phyloP scores from a whole-genome alignment of 768 basidiomycete genomes.

The Cyclocybe cylindracea region DNA sequence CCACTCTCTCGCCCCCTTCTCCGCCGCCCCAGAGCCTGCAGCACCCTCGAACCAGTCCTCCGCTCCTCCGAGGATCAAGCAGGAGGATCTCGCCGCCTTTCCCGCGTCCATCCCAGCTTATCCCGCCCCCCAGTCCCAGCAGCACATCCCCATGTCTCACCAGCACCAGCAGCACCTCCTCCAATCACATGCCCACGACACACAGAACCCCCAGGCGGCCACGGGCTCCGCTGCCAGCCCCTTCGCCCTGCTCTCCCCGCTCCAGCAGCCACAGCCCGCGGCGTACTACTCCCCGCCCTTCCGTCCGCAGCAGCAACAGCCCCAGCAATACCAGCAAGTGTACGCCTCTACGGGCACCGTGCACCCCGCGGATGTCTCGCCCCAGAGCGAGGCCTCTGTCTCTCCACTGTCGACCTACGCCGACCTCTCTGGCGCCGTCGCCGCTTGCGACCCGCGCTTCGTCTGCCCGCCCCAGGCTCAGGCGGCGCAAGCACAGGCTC shows the following conservation, averaged over 20 bases:
- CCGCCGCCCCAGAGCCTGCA: conserved; percentile 1
- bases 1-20: conserved; percentile 8
- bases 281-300: conserved; percentile 16
- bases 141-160: not conserved
- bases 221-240: conserved; percentile 9
- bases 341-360: conserved; percentile 17
- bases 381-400: conserved; percentile 18
- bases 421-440: conserved; percentile 9
- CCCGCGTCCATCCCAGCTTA: conserved; percentile 8
- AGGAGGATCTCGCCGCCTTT: conserved; percentile 20
- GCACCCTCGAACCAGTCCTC: not conserved
- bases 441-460: conserved; percentile 12
- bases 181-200: conserved; percentile 4
- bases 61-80: conserved; percentile 23
- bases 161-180: conserved; percentile 10
- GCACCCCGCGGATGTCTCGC: conserved; percentile 27
- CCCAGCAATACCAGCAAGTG: conserved; percentile 11
- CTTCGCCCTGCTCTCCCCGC: conserved; percentile 2
- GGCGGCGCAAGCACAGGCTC: conserved; percentile 7
- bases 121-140: too few species aligned
- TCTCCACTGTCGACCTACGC: conserved; percentile 19
- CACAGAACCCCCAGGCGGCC: conserved; percentile 5
- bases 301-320: conserved; percentile 15
- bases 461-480: conserved; percentile 5
- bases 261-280: conserved; percentile 8